These are phyloP conservation scores for Apiotrichum siamense DNA, from an alignment of 1,284 basidiomycete species.

Conservation along the genomic window DNA sequence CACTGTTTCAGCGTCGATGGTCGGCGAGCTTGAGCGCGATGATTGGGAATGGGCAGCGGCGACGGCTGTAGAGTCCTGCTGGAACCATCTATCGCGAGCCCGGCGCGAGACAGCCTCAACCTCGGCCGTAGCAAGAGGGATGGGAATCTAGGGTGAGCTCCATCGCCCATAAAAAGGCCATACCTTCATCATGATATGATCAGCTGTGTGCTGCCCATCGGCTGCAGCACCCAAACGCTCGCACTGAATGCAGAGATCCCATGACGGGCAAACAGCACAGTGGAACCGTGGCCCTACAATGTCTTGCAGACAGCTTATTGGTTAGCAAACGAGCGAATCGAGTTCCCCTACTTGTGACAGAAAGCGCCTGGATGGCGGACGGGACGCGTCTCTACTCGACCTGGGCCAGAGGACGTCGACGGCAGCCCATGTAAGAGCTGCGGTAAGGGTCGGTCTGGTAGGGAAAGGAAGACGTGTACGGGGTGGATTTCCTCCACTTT, in stretches of 20 bases:
- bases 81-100: conserved; percentile 68
- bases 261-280: conserved; percentile 68
- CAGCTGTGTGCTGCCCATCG: conserved; percentile 38
- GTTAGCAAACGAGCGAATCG: background rate
- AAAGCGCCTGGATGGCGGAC: conserved; percentile 46
- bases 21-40: conserved; percentile 37
- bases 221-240: conserved; percentile 61
- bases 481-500: conserved; percentile 81
- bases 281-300: conserved; percentile 85
- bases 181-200: conserved; percentile 90
- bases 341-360: conserved; percentile 58
- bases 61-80: conserved; percentile 59
- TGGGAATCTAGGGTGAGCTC: conserved; percentile 62
- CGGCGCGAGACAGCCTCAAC: conserved; percentile 66
- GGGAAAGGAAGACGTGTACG: conserved; percentile 69
- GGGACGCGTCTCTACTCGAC: background rate
- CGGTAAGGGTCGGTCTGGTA: conserved; percentile 54
- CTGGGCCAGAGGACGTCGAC: background rate
- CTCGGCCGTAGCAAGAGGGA: conserved; percentile 65
- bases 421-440: conserved; percentile 6
- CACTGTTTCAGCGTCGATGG: conserved; percentile 42
- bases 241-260: conserved; percentile 71
- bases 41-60: conserved; percentile 20
- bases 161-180: too few relatives aligned
- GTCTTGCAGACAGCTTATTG: conserved; percentile 68